phyloP scores from a whole-genome alignment of 2,329 filamentous ascomycete genomes.

The Aureobasidium musti region DNA sequence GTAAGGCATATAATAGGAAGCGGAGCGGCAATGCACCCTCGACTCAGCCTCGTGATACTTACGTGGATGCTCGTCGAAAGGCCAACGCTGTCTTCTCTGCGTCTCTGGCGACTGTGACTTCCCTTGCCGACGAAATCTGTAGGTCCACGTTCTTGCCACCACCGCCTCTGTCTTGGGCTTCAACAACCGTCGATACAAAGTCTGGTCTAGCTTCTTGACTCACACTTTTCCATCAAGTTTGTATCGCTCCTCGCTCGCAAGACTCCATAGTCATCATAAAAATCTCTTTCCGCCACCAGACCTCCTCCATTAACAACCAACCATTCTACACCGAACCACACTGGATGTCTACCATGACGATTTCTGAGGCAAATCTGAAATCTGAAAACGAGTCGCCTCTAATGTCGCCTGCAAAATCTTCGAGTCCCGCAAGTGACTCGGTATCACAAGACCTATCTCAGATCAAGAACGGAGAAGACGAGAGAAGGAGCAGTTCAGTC shows the following conservation, averaged over 20 bases:
- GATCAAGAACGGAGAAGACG: background rate
- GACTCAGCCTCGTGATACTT: slow-evolving; percentile 29
- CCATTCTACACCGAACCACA: background rate
- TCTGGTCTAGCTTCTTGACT: background rate
- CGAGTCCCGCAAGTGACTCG: background rate
- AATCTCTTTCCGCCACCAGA: background rate
- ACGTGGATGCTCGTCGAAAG: slow-evolving; percentile 17
- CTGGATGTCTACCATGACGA: slow-evolving; percentile 2
- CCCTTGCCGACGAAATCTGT: slow-evolving; percentile 8
- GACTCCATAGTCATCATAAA: background rate
- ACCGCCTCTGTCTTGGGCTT: background rate
- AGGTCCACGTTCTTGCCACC: slow-evolving; percentile 20
- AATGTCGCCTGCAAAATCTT: slow-evolving; percentile 20
- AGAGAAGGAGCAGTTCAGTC: slow-evolving; percentile 11
- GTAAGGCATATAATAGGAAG: slow-evolving; percentile 28
- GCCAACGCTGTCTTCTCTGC: slow-evolving; percentile 9
- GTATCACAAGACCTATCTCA: background rate
- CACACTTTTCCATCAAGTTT: background rate
- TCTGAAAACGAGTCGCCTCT: slow-evolving; percentile 11
- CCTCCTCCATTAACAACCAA: background rate
- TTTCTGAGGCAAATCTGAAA: background rate
- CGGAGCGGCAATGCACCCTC: slow-evolving; percentile 25
- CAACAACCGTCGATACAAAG: slow-evolving; percentile 21
- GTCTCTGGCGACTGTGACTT: slow-evolving; percentile 10
- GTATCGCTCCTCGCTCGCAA: background rate